Conservation (phyloP, 768 basidiomycete genomes). For the Leucosporidium scottii region DNA sequence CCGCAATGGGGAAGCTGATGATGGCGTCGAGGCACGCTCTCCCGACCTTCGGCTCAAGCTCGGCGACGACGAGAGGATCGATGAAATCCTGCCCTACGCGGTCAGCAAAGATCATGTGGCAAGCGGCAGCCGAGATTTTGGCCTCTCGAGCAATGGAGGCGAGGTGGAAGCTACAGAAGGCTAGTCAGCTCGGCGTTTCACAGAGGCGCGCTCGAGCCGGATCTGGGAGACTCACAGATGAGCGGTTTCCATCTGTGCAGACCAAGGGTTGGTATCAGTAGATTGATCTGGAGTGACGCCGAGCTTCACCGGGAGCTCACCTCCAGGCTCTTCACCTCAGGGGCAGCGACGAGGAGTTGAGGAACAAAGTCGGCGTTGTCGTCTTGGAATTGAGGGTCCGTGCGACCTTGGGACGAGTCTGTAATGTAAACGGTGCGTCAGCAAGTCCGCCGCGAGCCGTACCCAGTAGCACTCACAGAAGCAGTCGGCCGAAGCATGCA, state of each 20-base stretch:
- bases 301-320: slow-evolving; percentile 41
- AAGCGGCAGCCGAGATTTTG: slow-evolving; percentile 62
- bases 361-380: slow-evolving; percentile 60
- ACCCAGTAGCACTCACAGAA: slow-evolving; percentile 32
- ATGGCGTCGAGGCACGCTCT: slow-evolving; percentile 34
- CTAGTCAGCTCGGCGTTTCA: not conserved
- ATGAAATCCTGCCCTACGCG: slow-evolving; percentile 57
- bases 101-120: slow-evolving; percentile 75
- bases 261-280: not conserved
- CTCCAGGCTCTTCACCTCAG: slow-evolving; percentile 62
- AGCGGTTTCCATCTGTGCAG: slow-evolving; percentile 72
- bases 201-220: slow-evolving; percentile 45
- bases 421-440: too few species aligned
- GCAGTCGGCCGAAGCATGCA: slow-evolving; percentile 81
- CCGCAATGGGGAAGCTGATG: slow-evolving; percentile 6
- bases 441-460: too few species aligned
- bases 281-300: too few species aligned
- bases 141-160: not conserved
- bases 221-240: slow-evolving; percentile 68
- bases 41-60: slow-evolving; percentile 56
- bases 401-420: slow-evolving; percentile 72
- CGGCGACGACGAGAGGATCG: slow-evolving; percentile 57
- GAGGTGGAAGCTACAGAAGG: too few species aligned
- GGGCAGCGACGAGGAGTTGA: slow-evolving; percentile 49
- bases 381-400: slow-evolving; percentile 66